Percentiles rank a stretch among this genome's conserved stretches.
Evolutionary conservation across 164 flowering plant genomes (phyloP).

Genomic region (Nymphaea colorata): DNA sequence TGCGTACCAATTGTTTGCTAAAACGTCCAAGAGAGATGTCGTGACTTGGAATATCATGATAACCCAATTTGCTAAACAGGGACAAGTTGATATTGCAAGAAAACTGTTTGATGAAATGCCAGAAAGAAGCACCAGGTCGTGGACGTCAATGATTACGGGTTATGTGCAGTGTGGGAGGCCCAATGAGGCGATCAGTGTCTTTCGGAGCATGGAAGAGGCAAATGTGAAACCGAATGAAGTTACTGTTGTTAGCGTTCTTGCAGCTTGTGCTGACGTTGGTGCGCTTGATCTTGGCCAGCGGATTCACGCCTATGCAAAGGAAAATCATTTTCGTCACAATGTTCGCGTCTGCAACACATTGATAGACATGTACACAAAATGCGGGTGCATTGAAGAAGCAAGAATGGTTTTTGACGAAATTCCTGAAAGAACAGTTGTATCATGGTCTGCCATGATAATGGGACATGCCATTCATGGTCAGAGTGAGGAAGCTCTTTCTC

Average conservation of each 20-base stretch:
- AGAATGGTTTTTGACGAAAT: constrained; percentile 32
- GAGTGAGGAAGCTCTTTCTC: constrained; percentile 32
- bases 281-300: constrained; percentile 45
- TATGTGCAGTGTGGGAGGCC: constrained; percentile 51
- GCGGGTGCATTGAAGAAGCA: constrained; percentile 55
- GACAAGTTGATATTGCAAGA: constrained; percentile 28
- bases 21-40: constrained; percentile 44
- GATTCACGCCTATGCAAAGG: constrained; percentile 39
- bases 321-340: constrained; percentile 33
- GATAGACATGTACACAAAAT: constrained; percentile 75
- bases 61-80: constrained; percentile 34
- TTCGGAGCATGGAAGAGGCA: constrained; percentile 41
- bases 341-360: constrained; percentile 42
- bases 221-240: constrained; percentile 50
- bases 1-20: constrained; percentile 40
- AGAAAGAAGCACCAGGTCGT: constrained; percentile 47
- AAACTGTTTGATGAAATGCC: constrained; percentile 46
- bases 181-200: constrained; percentile 39
- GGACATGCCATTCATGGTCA: constrained; percentile 56
- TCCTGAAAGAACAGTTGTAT: constrained; percentile 49
- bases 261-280: constrained; percentile 71
- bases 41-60: constrained; percentile 64
- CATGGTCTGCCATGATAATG: constrained; percentile 79
- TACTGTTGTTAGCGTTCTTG: constrained; percentile 54
- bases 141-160: constrained; percentile 59